phyloP scores from a whole-genome alignment of 257 asterid genomes.

The Petrea volubilis region DNA sequence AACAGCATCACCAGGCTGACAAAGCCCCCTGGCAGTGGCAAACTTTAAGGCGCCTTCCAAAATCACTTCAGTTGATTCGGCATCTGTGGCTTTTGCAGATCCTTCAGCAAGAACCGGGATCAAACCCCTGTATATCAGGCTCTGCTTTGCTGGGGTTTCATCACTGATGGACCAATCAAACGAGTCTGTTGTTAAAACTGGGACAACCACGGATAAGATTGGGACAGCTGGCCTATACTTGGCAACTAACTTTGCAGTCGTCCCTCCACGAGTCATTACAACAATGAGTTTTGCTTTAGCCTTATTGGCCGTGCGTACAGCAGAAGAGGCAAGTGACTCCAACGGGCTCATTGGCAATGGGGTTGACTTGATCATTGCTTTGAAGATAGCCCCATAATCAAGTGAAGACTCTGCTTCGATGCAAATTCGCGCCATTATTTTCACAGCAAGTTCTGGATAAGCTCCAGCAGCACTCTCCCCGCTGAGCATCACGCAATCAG shows the following conservation, averaged over 20 bases:
- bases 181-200: conserved; percentile 60
- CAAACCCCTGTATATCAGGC: conserved; percentile 75
- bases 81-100: conserved; percentile 72
- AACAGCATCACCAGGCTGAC: conserved; percentile 71
- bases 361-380: conserved; percentile 71
- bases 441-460: conserved; percentile 77
- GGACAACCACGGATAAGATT: conserved; percentile 78
- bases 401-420: conserved; percentile 83
- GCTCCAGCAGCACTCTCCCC: conserved; percentile 97
- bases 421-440: conserved; percentile 78
- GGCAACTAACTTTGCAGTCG: conserved; percentile 83
- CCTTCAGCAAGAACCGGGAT: conserved; percentile 85
- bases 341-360: conserved; percentile 89
- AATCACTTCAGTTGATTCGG: conserved; percentile 79
- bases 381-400: conserved; percentile 68
- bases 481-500: conserved; percentile 89
- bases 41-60: conserved; percentile 58
- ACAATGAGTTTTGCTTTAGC: conserved; percentile 73
- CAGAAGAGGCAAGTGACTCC: conserved; percentile 81
- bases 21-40: conserved; percentile 56
- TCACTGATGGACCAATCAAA: conserved; percentile 84
- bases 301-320: conserved; percentile 76
- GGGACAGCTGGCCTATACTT: conserved; percentile 89
- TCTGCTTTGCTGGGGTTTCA: conserved; percentile 83
- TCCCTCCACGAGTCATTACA: conserved; percentile 85